Evolutionary conservation across 2,329 filamentous ascomycete genomes (phyloP).

Genomic region (Calonectria crousiana): DNA sequence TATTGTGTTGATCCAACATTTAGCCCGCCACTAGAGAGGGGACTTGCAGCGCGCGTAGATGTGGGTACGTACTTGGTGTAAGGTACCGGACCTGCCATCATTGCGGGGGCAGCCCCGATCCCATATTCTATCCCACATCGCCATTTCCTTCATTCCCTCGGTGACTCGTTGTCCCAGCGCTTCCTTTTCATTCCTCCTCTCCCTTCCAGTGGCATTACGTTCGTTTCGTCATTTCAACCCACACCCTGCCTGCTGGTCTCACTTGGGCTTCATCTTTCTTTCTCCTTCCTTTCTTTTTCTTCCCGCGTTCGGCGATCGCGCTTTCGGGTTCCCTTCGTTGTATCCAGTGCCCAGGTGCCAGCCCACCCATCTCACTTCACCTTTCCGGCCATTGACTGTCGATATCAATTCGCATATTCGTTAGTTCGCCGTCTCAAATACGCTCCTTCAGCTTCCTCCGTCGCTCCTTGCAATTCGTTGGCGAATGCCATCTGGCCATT

Average conservation of each 20-base stretch:
- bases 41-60: background rate
- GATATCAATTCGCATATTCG: constrained; percentile 21
- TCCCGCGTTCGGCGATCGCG: constrained; percentile 18
- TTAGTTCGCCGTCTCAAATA: constrained; percentile 11
- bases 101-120: background rate
- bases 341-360: constrained; percentile 9
- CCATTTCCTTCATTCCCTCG: constrained; percentile 26
- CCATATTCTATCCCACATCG: constrained; percentile 18
- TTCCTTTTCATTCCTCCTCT: constrained; percentile 24
- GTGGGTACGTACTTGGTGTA: background rate
- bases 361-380: constrained; percentile 1
- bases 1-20: background rate
- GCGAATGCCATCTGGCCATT: constrained; percentile 23
- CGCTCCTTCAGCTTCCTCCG: constrained; percentile 25
- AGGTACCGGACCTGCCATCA: constrained; percentile 7
- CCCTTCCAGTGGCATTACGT: constrained; percentile 14
- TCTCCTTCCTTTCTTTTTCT: background rate
- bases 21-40: background rate
- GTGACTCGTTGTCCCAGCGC: constrained; percentile 10
- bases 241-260: constrained; percentile 19
- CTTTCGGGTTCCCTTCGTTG: constrained; percentile 13
- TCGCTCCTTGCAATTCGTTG: constrained; percentile 21
- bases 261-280: constrained; percentile 16
- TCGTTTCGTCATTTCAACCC: constrained; percentile 11
- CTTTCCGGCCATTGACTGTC: background rate